Evolutionary conservation across 2,329 filamentous ascomycete species (phyloP).

Genomic region (Aspergillus ruber): DNA sequence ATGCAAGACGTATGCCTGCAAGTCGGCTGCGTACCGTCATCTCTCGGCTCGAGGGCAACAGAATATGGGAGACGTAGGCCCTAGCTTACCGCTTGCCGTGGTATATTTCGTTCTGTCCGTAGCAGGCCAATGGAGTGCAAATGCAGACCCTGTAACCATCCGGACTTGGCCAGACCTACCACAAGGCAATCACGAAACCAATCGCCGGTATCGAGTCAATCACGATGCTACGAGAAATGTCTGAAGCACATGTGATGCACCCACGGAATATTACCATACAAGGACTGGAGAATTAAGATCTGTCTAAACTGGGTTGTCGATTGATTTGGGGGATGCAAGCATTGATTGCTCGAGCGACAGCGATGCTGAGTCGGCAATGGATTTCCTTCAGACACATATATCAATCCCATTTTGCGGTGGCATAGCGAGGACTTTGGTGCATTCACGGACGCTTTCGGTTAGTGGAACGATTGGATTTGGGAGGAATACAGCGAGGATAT

Average conservation of each 20-base stretch:
- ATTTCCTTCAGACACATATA: not conserved
- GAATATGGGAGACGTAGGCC: not conserved
- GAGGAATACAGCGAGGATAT: not conserved
- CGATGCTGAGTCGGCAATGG: not conserved
- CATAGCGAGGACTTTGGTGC: not conserved
- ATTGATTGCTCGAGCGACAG: too few relatives aligned
- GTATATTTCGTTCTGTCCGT: not conserved
- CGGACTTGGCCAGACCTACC: not conserved
- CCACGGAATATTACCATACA: too few relatives aligned
- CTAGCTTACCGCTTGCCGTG: not conserved
- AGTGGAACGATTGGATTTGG: not conserved
- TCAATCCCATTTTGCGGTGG: not conserved
- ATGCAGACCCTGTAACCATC: not conserved
- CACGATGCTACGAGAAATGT: not conserved
- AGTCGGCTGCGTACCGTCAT: not conserved
- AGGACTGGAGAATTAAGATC: too few relatives aligned
- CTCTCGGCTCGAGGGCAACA: not conserved
- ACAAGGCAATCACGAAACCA: not conserved
- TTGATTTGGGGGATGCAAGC: too few relatives aligned
- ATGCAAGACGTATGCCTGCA: not conserved
- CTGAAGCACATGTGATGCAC: too few relatives aligned
- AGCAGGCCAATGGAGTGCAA: not conserved
- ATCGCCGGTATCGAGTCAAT: not conserved
- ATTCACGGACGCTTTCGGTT: not conserved
- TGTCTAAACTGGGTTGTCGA: too few relatives aligned